Base-by-base conservation (phyloP, 2,329 filamentous ascomycete genomes). In the Colletotrichum theobromicola region DNA sequence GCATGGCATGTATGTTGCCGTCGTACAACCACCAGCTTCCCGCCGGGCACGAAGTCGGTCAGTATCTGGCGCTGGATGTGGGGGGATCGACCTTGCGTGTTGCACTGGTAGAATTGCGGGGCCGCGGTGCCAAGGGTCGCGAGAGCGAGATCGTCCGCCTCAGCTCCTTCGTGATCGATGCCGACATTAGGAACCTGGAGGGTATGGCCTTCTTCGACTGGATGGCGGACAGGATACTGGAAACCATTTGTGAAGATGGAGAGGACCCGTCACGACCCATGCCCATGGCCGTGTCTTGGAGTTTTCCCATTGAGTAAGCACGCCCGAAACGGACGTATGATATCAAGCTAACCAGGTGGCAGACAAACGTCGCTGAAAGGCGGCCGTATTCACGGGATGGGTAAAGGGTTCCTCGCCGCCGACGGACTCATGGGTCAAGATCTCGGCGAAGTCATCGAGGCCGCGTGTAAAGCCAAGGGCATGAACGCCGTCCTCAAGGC, bases 1-100 rank as follows among this genome's bases (percentile, higher is more conserved):
- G 91, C 79, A 82, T 87, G 75, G 85, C 88, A 75, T 92, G 88
- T 80, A 93, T 93, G 91, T 86, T 93, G 24, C 91, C 91, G 3
- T 93, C 91, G 15, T 93, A 92, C 84, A 93, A 89, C 84, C 89
- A 92, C 77, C 88, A 90, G 77, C 85, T 94, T 7, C 92, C 92
- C 2, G 87, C 83, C n/a, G 92, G 92, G 66, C 80, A 85, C 61
- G 92, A 93, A 79, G 81, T 79, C 57, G 92, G 92, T 30, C 88
- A 87, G 67, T 93, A 88, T 80, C 84, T 94, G 67, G 90, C 91
- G 26, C 84, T 93, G 46, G 92, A 94, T 80, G 90, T 94, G n/a
- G 92, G 92, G 46, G 92, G 92, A 3, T 93, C 92, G 46, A 94
- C 91, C 13, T 84, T 94, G 75, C 87, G 92, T 67, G 90, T 94